phyloP scores from a whole-genome alignment of 805 yeast genomes.

The Candida morakotiae region DNA sequence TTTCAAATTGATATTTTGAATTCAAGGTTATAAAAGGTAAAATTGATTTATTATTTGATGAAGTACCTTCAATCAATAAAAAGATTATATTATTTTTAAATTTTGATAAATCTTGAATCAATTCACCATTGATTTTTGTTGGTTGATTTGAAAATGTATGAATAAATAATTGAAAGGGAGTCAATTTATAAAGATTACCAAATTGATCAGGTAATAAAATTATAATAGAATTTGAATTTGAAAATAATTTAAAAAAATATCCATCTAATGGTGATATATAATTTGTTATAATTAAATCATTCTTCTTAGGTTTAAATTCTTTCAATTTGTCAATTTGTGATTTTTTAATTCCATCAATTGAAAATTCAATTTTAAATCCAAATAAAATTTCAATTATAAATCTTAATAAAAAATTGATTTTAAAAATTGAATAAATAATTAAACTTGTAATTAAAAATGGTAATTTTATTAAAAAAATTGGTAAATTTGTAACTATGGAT shows the following conservation, averaged over 20 bases:
- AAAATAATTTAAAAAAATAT: constrained; percentile 19
- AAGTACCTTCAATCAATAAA: constrained; percentile 75
- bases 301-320: constrained; percentile 31
- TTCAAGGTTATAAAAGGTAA: constrained; percentile 46
- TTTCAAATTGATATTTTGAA: constrained; percentile 15
- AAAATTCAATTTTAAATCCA: constrained; percentile 34
- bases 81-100: constrained; percentile 42
- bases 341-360: constrained; percentile 48
- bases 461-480: constrained; percentile 21
- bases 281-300: constrained; percentile 54
- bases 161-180: constrained; percentile 24
- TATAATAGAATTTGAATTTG: constrained; percentile 23
- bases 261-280: constrained; percentile 59
- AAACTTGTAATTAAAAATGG: constrained; percentile 23
- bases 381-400: constrained; percentile 22
- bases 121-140: constrained; percentile 3
- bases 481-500: background rate
- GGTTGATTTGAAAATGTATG: constrained; percentile 19
- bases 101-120: constrained; percentile 17
- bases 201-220: constrained; percentile 37
- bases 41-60: constrained; percentile 78
- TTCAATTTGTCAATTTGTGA: constrained; percentile 31
- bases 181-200: constrained; percentile 26
- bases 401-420: constrained; percentile 17
- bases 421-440: constrained; percentile 11